Evolutionary conservation across 2,329 filamentous ascomycete species (phyloP).

Genomic region (Sporothrix curviconia): DNA sequence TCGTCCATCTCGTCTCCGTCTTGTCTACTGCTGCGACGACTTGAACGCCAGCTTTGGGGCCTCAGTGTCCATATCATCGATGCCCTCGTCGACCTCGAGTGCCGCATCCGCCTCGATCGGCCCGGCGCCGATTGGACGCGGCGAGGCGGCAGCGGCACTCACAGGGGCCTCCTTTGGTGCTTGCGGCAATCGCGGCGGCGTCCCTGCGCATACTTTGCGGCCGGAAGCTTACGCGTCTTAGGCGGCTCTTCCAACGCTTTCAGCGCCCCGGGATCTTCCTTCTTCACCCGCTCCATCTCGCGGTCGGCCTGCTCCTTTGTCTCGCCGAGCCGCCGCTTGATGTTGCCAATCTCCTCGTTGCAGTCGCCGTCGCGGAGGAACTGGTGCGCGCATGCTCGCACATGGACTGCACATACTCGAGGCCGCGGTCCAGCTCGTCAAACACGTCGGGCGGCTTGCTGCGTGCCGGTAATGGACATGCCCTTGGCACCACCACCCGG

Average conservation of each 20-base stretch:
- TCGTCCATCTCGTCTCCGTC: not conserved
- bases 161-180: conserved; percentile 16
- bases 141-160: not conserved
- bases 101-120: not conserved
- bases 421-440: conserved; percentile 67
- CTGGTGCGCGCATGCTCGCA: conserved; percentile 86
- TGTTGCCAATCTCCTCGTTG: conserved; percentile 64
- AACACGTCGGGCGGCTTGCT: conserved; percentile 46
- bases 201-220: conserved; percentile 49
- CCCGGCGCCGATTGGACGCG: not conserved
- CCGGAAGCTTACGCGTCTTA: conserved; percentile 44
- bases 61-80: conserved; percentile 31
- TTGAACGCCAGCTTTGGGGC: conserved; percentile 38
- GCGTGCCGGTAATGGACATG: conserved; percentile 15
- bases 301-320: conserved; percentile 55
- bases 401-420: conserved; percentile 73
- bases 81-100: conserved; percentile 37
- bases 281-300: conserved; percentile 51
- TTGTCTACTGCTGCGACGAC: conserved; percentile 31
- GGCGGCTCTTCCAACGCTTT: conserved; percentile 32
- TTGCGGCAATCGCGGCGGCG: conserved; percentile 23
- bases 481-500: not conserved
- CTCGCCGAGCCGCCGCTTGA: conserved; percentile 57
- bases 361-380: conserved; percentile 85
- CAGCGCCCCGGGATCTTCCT: conserved; percentile 44